These are phyloP conservation scores for Arabis hirsuta DNA, from an alignment of 345 rosid genomes.

Conservation along the genomic window DNA sequence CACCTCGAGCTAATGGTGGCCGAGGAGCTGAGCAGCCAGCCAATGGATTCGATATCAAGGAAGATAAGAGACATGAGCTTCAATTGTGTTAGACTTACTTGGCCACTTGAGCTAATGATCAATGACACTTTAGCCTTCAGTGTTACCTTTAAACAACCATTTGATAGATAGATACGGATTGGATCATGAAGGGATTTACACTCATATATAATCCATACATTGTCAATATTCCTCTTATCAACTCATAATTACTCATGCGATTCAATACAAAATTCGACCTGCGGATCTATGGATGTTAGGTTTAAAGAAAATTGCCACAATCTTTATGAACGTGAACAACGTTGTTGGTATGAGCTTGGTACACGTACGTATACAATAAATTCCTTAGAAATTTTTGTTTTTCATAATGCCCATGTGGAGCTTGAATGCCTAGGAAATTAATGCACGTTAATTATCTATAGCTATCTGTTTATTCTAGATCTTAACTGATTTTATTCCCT, in stretches of 20 bases:
- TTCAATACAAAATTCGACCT: constrained; percentile 31
- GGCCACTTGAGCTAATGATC: constrained; percentile 71
- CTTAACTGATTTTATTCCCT: constrained; percentile 32
- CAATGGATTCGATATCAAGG: constrained; percentile 52
- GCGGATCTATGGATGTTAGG: constrained; percentile 76
- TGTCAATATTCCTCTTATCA: constrained; percentile 8
- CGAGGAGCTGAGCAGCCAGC: constrained; percentile 74
- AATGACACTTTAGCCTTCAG: constrained; percentile 54
- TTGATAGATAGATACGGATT: constrained; percentile 59
- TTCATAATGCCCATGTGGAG: constrained; percentile 35
- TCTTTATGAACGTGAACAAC: constrained; percentile 62
- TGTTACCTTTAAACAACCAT: constrained; percentile 63
- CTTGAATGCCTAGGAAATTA: constrained; percentile 27
- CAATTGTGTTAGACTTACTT: constrained; percentile 75
- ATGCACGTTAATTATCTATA: constrained; percentile 32
- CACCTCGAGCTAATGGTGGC: constrained; percentile 70
- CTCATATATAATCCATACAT: constrained; percentile 68
- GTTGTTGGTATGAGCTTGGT: constrained; percentile 95
- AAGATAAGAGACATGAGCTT: constrained; percentile 54
- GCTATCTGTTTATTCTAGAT: constrained; percentile 15
- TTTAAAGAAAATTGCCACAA: constrained; percentile 66
- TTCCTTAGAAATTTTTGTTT: neutral
- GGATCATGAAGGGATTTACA: constrained; percentile 61
- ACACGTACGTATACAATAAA: constrained; percentile 52
- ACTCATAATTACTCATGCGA: no score